Percentiles rank a stretch among this genome's conserved stretches.
phyloP scores from a whole-genome alignment of 2,329 filamentous ascomycete genomes.

The Pestalotiopsis sp. region DNA sequence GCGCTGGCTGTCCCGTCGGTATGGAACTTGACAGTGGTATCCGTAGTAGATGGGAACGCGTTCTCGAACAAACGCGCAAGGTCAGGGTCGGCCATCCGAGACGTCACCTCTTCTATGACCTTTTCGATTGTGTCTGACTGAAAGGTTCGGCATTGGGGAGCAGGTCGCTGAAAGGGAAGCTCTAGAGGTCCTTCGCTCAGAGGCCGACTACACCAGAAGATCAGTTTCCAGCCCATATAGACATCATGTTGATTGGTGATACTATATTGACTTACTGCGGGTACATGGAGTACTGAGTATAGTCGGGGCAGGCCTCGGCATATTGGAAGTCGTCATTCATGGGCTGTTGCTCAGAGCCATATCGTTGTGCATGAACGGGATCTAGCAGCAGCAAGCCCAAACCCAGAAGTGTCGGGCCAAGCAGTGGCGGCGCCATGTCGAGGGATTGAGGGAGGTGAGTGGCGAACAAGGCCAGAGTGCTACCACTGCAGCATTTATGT shows the following conservation, averaged over 20 bases:
- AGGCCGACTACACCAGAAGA: constrained; percentile 61
- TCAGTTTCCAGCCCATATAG: constrained; percentile 17
- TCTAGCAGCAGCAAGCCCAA: constrained; percentile 5
- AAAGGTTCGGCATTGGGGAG: constrained; percentile 83
- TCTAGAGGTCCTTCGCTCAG: constrained; percentile 77
- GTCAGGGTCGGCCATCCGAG: constrained; percentile 80
- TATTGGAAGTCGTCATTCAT: constrained; percentile 27
- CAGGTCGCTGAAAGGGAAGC: constrained; percentile 86
- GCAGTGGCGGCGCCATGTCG: neutral
- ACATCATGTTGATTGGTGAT: neutral
- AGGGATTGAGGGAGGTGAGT: neutral
- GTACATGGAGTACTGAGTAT: constrained; percentile 59
- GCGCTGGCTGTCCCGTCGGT: constrained; percentile 59
- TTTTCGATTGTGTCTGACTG: constrained; percentile 83
- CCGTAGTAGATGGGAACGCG: constrained; percentile 87
- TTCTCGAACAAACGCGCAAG: constrained; percentile 94
- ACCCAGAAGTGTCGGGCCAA: neutral
- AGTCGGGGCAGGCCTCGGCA: constrained; percentile 63
- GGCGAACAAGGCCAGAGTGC: neutral
- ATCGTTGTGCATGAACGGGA: neutral
- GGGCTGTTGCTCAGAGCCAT: constrained; percentile 8
- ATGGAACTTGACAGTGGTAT: constrained; percentile 90
- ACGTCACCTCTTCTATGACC: constrained; percentile 81
- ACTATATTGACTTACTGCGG: constrained; percentile 51
- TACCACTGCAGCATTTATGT: neutral